Percentiles rank a stretch among this genome's conserved stretches.
Evolutionary conservation across 345 rosid species (phyloP).

Genomic region (Syzygium aromaticum): DNA sequence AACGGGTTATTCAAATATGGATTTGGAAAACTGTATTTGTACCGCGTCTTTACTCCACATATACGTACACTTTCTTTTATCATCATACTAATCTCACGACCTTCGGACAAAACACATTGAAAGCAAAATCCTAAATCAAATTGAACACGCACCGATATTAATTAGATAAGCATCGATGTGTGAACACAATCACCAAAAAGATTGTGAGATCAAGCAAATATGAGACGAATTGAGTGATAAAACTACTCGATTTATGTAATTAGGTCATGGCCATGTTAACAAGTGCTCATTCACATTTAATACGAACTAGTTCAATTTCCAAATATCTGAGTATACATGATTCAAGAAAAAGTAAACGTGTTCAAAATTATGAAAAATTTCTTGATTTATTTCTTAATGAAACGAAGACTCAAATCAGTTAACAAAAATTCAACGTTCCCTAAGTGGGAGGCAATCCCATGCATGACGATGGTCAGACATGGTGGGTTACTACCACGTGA

Average conservation of each 20-base stretch:
- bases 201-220: neutral
- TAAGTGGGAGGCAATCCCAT: neutral
- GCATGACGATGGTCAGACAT: neutral
- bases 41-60: neutral
- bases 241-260: neutral
- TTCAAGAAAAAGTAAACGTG: neutral
- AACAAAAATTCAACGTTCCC: neutral
- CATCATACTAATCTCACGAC: neutral
- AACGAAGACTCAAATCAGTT: neutral
- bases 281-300: neutral
- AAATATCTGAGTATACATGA: neutral
- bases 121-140: neutral
- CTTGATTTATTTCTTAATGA: neutral
- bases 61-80: neutral
- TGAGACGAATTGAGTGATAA: neutral
- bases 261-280: neutral
- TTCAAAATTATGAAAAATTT: neutral
- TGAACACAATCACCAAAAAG: neutral
- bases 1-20: neutral
- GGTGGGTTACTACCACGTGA: neutral
- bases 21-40: neutral
- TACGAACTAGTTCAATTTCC: neutral
- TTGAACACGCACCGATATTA: neutral
- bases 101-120: neutral
- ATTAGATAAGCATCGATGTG: neutral